phyloP scores from a whole-genome alignment of 169 alveolate genomes.

The Sarcocystis neurona region DNA sequence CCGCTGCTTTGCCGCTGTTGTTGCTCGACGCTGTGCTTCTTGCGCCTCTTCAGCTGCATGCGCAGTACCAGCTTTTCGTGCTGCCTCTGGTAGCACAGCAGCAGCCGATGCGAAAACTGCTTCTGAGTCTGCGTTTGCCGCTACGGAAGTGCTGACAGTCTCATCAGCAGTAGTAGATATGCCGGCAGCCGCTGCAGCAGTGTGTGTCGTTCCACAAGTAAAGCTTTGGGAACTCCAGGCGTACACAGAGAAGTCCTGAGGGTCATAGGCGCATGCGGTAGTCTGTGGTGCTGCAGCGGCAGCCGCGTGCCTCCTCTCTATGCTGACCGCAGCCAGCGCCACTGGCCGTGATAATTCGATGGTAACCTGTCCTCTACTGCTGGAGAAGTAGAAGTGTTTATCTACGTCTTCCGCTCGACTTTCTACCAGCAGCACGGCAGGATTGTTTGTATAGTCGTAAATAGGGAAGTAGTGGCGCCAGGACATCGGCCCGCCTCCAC shows the following conservation, averaged over 20 bases:
- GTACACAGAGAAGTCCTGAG: not conserved
- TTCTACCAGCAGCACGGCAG: not conserved
- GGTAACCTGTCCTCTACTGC: not conserved
- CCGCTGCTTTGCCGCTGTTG: too few relatives aligned
- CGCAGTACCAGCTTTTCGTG: too few relatives aligned
- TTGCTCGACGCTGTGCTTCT: too few relatives aligned
- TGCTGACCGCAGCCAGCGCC: not conserved
- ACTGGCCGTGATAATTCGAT: not conserved
- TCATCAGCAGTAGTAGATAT: not conserved
- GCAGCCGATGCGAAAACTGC: not conserved
- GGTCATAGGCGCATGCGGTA: not conserved
- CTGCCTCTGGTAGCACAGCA: too few relatives aligned
- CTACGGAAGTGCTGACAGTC: not conserved
- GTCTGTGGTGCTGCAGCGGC: not conserved
- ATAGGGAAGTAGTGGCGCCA: constrained; percentile 16
- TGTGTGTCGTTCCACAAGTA: not conserved
- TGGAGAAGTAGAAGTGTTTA: not conserved
- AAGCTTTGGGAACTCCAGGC: not conserved
- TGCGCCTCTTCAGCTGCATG: too few relatives aligned
- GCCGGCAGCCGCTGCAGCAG: not conserved
- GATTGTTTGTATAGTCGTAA: not conserved
- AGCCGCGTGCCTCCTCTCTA: not conserved
- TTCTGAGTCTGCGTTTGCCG: not conserved
- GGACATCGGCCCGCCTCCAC: not conserved
- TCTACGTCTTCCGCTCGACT: not conserved